Conservation (phyloP, 306 rosid species). For the Benincasa hispida region DNA sequence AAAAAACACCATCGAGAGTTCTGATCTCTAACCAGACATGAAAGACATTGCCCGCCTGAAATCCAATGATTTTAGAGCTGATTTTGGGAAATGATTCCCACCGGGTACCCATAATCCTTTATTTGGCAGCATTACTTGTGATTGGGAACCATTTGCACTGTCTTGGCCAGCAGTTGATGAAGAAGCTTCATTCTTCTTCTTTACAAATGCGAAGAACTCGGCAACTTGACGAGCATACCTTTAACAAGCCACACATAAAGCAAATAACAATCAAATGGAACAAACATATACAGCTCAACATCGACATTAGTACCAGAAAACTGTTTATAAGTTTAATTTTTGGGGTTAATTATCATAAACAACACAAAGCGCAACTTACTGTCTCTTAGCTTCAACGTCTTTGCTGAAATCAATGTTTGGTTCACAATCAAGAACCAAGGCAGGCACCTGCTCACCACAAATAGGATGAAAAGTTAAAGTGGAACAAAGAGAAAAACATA, state of each 20-base stretch:
- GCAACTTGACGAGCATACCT: conserved; percentile 98
- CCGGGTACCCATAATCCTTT: conserved; percentile 69
- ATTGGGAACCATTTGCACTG: conserved; percentile 28
- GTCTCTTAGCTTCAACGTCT: conserved; percentile 86
- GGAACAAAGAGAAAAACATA: not conserved
- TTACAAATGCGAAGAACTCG: conserved; percentile 81
- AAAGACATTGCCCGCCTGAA: conserved; percentile 58
- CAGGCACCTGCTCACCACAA: conserved; percentile 63
- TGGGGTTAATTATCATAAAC: not conserved
- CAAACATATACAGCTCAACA: not conserved
- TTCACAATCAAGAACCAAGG: conserved; percentile 92
- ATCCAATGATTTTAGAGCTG: conserved; percentile 48
- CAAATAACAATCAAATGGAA: not conserved
- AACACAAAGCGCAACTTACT: conserved; percentile 37
- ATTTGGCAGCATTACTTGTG: conserved; percentile 42
- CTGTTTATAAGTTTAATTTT: not conserved
- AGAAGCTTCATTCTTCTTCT: conserved; percentile 51
- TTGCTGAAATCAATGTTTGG: conserved; percentile 96
- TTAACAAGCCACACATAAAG: conserved; percentile 15
- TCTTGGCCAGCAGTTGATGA: conserved; percentile 29
- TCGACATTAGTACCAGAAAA: not conserved
- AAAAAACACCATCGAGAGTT: not conserved
- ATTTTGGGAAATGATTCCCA: conserved; percentile 43
- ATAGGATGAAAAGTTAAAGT: conserved; percentile 6
- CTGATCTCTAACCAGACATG: conserved; percentile 35